A percentile compares a stretch with the other conserved stretches of the same genome.
These are phyloP conservation scores for Pseudogymnoascus sp. DNA, from an alignment of 2,329 filamentous ascomycete genomes.

Conservation along the genomic window DNA sequence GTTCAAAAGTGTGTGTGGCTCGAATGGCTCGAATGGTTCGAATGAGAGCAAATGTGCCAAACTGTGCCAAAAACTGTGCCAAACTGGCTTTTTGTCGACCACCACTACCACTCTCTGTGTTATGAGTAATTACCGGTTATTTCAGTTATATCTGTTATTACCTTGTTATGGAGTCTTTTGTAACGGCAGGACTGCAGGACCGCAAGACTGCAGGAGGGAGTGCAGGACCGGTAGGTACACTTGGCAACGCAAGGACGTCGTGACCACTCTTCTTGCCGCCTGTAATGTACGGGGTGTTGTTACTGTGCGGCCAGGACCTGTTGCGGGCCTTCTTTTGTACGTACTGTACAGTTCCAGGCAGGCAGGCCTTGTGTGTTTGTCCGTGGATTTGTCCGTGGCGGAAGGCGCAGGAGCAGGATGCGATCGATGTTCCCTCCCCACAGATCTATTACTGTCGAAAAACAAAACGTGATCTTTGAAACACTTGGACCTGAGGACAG, in stretches of 20 bases:
- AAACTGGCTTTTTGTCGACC: not conserved
- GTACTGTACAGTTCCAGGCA: not conserved
- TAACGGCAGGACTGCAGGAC: not conserved
- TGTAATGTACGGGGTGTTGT: not conserved
- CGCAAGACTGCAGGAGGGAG: not conserved
- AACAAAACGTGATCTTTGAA: slow-evolving; percentile 4
- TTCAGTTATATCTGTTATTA: not conserved
- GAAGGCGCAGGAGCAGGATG: not conserved
- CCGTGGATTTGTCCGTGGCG: not conserved
- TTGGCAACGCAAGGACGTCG: slow-evolving; percentile 3
- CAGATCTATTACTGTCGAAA: not conserved
- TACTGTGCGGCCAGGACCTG: not conserved
- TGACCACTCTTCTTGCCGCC: not conserved
- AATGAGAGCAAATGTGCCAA: slow-evolving; percentile 9
- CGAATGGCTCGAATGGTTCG: not conserved
- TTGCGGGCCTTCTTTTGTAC: not conserved
- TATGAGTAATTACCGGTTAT: not conserved
- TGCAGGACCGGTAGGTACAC: not conserved
- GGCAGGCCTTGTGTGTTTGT: not conserved
- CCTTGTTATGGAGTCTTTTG: not conserved
- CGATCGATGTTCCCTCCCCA: not conserved
- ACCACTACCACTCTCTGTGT: not conserved
- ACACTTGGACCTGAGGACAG: slow-evolving; percentile 8
- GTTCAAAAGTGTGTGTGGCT: slow-evolving; percentile 8
- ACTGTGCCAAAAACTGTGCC: not conserved